Conservation (phyloP, 805 yeast species). For the Komagataella pastoris region DNA sequence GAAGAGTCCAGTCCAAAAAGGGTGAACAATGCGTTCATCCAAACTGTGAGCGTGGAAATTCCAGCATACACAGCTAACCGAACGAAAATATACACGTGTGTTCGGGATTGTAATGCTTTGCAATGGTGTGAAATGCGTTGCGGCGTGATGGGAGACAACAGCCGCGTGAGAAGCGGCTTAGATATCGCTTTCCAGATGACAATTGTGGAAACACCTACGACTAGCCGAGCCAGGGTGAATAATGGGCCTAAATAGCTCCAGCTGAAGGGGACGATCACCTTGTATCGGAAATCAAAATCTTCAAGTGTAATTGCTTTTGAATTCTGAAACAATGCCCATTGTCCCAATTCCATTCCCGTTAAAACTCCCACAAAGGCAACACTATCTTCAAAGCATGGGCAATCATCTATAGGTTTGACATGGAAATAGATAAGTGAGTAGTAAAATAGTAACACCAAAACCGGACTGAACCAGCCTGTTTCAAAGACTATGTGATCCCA, state of each 20-base stretch:
- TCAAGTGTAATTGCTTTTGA: background rate
- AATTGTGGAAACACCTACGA: slow-evolving; percentile 50
- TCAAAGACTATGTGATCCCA: slow-evolving; percentile 34
- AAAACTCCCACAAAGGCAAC: slow-evolving; percentile 89
- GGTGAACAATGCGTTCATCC: slow-evolving; percentile 18
- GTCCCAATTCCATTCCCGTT: slow-evolving; percentile 58
- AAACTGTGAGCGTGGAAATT: slow-evolving; percentile 42
- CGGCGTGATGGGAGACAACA: slow-evolving; percentile 34
- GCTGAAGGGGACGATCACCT: slow-evolving; percentile 24
- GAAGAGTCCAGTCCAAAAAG: slow-evolving; percentile 3
- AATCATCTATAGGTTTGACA: slow-evolving; percentile 78
- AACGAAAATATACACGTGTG: slow-evolving; percentile 67
- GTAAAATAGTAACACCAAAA: slow-evolving; percentile 23
- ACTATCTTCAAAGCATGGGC: slow-evolving; percentile 94
- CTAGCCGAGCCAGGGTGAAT: slow-evolving; percentile 30
- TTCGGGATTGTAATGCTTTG: slow-evolving; percentile 45
- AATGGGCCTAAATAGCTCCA: slow-evolving; percentile 27
- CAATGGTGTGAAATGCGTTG: slow-evolving; percentile 11
- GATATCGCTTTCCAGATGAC: slow-evolving; percentile 63
- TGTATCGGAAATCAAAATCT: background rate
- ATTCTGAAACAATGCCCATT: slow-evolving; percentile 28
- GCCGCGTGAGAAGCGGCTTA: slow-evolving; percentile 47
- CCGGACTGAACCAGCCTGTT: slow-evolving; percentile 14
- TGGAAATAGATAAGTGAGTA: slow-evolving; percentile 49
- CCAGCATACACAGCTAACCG: slow-evolving; percentile 76